Base-by-base conservation (phyloP, 768 basidiomycete genomes). In the Leccinum rimulosum region DNA sequence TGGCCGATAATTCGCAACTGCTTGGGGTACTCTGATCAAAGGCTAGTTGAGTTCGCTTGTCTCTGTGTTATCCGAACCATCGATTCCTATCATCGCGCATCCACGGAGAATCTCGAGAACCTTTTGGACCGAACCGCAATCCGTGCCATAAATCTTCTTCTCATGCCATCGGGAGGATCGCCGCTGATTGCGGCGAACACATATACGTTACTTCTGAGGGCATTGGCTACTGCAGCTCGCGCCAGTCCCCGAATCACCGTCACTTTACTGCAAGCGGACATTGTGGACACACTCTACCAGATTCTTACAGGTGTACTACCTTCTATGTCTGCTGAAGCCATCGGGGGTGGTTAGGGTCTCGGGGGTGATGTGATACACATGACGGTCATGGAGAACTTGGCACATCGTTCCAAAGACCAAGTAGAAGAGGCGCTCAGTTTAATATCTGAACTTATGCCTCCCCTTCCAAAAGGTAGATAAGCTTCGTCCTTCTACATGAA, bases 371-470 rank as follows among this genome's bases (percentile, higher is more conserved):
- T 95, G 4, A 94, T 93, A 17, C 95, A 98, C 70, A 95, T 98
- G 93, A 89, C 93, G 7, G 93, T 99, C 28, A 93, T 98, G 87
- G 93, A 98, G 75, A 98, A 96, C 72, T 77, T 99, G 49, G 94
- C 94, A 1, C 95, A 98, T 73, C 82, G 95, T 30, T 91, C 97
- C 4, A 98, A 98, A 75, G 97, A 99, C 60, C 95, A 98, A 71
- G 85, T 98, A 6, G 95, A 98, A 74, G 97, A 99, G 74, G 87
- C 92, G 0, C 77, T 99, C 38, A 88, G 88, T 61, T 81, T 98
- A 40, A 79, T 96, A 35, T 90, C 91, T 25, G 97, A 99, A 71
- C 76, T 99, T 14, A 83, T 99, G 74, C 97, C 97, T 1, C 93
- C 97, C 9, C 74, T 95, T 40, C 92, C 95, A 0, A 94, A 91